Percentiles rank a stretch among this genome's conserved stretches.
These are phyloP conservation scores for Leccinum rimulosum DNA, from an alignment of 768 basidiomycete genomes.

Conservation along the genomic window DNA sequence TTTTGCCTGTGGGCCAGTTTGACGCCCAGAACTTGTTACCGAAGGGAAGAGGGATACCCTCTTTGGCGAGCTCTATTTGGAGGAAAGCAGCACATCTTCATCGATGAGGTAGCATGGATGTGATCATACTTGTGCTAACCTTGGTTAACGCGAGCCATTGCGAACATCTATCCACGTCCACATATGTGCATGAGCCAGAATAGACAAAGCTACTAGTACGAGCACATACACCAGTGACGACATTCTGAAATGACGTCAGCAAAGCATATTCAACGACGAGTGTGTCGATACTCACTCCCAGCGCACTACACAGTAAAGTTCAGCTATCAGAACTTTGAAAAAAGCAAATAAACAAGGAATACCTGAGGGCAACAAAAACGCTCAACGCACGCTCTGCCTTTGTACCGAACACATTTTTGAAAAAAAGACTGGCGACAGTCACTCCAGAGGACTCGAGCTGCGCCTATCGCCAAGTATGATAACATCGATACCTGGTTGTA, in stretches of 20 bases:
- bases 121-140: conserved; percentile 20
- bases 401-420: conserved; percentile 54
- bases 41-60: conserved; percentile 59
- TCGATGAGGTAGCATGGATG: neutral
- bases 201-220: neutral
- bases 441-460: conserved; percentile 48
- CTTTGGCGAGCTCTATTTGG: conserved; percentile 53
- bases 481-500: neutral
- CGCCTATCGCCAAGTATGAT: conserved; percentile 20
- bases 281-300: conserved; percentile 29
- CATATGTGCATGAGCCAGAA: neutral
- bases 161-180: conserved; percentile 41
- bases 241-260: conserved; percentile 25
- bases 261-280: neutral
- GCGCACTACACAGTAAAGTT: conserved; percentile 27
- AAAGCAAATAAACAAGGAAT: neutral
- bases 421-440: conserved; percentile 61
- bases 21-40: conserved; percentile 60
- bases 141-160: conserved; percentile 52
- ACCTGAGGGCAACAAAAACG: conserved; percentile 59
- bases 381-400: conserved; percentile 53
- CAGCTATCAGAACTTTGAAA: neutral
- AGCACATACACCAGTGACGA: conserved; percentile 30
- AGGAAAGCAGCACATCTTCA: neutral
- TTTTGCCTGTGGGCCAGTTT: conserved; percentile 57